Conservation (phyloP, 139 green algal genomes). For the Chlorella sp. region DNA sequence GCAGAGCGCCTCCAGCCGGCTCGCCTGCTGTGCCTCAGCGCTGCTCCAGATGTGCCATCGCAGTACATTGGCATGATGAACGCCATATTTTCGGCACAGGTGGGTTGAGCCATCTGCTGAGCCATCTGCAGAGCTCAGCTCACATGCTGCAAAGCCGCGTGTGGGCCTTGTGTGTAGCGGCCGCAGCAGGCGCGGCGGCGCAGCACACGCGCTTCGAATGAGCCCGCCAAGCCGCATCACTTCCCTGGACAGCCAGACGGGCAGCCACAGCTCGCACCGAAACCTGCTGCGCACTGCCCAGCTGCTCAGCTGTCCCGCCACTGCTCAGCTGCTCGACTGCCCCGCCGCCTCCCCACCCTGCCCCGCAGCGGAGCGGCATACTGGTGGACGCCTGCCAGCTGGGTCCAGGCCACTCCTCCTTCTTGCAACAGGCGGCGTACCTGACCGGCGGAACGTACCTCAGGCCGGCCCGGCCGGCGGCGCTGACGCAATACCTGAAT, state of each 20-base stretch:
- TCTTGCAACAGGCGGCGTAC: slow-evolving; percentile 73
- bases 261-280: no score
- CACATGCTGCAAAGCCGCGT: no score
- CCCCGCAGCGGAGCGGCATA: slow-evolving; percentile 53
- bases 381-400: slow-evolving; percentile 73
- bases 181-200: no score
- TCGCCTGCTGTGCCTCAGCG: slow-evolving; percentile 63
- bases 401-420: slow-evolving; percentile 62
- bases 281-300: no score
- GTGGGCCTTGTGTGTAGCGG: no score
- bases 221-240: no score
- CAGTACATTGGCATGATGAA: slow-evolving; percentile 84
- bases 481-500: slow-evolving; percentile 38
- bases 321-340: background rate
- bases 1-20: background rate
- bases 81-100: slow-evolving; percentile 73
- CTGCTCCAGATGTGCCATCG: slow-evolving; percentile 51
- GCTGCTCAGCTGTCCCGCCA: no score
- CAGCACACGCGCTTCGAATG: no score
- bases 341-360: background rate
- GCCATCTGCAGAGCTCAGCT: no score
- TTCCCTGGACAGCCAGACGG: no score
- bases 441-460: slow-evolving; percentile 72
- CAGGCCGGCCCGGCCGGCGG: slow-evolving; percentile 28
- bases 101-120: background rate